Conservation (phyloP, 2,329 filamentous ascomycete species). For the Colletotrichum noveboracense region DNA sequence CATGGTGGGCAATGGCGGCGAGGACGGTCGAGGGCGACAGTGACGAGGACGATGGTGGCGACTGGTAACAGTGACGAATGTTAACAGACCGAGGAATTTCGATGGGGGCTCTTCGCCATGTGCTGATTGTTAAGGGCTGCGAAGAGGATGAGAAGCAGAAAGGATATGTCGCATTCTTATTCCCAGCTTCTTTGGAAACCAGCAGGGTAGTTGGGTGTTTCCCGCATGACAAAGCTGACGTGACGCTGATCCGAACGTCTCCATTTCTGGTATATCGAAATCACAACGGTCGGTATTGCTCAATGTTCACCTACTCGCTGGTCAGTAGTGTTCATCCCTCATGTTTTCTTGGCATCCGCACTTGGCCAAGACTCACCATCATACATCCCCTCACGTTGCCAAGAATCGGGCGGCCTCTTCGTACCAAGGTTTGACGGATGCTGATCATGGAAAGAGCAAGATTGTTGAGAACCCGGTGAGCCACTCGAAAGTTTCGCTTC, state of each 20-base stretch:
- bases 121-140: neutral
- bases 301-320: neutral
- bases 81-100: neutral
- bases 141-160: neutral
- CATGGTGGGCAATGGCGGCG: neutral
- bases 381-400: neutral
- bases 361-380: neutral
- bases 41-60: neutral
- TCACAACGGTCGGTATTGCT: neutral
- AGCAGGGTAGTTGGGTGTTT: neutral
- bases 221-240: neutral
- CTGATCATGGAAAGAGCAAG: neutral
- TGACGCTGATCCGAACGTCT: neutral
- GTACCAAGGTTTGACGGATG: rapidly evolving
- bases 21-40: neutral
- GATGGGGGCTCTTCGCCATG: neutral
- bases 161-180: neutral
- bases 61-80: neutral
- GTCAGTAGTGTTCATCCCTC: neutral
- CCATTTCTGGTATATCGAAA: neutral
- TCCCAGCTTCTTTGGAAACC: neutral
- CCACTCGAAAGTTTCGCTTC: neutral
- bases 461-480: rapidly evolving
- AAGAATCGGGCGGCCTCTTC: neutral
- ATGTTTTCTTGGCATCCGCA: neutral